Evolutionary conservation across 2,329 filamentous ascomycete genomes (phyloP), one percentile per base, ranked within the genome.

Genomic region (Lasiodiplodia sp.): DNA sequence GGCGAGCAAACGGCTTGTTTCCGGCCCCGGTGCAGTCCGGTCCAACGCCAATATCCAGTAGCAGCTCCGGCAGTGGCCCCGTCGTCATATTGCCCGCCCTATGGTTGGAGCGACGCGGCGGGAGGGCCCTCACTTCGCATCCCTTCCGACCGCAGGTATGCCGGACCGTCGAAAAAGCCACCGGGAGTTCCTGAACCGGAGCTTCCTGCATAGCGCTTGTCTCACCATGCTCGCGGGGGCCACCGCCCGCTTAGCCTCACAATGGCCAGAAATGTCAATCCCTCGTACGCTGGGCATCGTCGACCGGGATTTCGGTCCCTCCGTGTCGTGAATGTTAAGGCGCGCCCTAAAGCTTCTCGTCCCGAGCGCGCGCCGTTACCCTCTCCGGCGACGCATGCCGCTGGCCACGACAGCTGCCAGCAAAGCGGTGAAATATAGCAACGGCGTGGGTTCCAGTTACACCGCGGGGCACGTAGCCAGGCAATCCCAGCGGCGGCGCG

Each of bases 261-360:
- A 47, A 60, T 21, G 31, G 40, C 40, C 31, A 63, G 58, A 49
- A 28, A 52, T n/a, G 47, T 52, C 60, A 64, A 64, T 64, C 60
- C n/a, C 53, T 64, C 60, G 47, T 64, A 64, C 51, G 31, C n/a
- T 52, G 60, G 21, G 21, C 51, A 52, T 64, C 60, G 44, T 52
- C 47, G 60, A 64, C 60, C 44, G 28, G 60, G 60, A 38, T 52
- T 12, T 31, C 60, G 60, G 60, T 38, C 28, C 60, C 60, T 64
- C 60, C 60, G 60, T 64, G 60, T 64, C 60, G 60, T 64, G 60
- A 64, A 64, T n/a, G 60, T 64, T 64, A 52, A 52, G 60, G 60
- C 38, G 60, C 60, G 60, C 60, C 60, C 60, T 64, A 52, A 52
- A 21, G 37, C 40, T 16, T 51, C 49, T 37, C 52, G 21, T 18